phyloP scores from a whole-genome alignment of 805 yeast genomes.

The Spathaspora boniae region DNA sequence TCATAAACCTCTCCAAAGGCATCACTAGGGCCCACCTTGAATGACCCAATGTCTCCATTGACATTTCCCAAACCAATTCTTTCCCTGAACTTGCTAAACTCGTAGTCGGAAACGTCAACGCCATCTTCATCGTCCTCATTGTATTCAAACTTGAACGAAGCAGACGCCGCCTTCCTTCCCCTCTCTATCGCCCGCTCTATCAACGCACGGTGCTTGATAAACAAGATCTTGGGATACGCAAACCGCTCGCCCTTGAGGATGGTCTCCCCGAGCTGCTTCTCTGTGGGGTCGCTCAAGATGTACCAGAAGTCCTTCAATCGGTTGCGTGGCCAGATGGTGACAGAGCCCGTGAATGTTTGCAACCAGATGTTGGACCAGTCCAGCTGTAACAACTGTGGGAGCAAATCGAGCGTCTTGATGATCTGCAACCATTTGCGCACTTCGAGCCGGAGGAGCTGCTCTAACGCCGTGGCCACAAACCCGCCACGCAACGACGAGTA shows the following conservation, averaged over 20 bases:
- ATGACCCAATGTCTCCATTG: neutral
- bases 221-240: constrained; percentile 62
- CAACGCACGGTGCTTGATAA: constrained; percentile 58
- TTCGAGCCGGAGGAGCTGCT: constrained; percentile 67
- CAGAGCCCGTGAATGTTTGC: constrained; percentile 70
- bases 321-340: constrained; percentile 74
- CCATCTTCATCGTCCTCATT: constrained; percentile 1
- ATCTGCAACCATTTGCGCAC: constrained; percentile 74
- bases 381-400: constrained; percentile 67
- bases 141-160: constrained; percentile 4
- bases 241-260: constrained; percentile 61
- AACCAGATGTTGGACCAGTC: constrained; percentile 80
- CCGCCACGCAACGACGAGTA: constrained; percentile 64
- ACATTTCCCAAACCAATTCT: neutral
- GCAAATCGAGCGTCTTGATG: constrained; percentile 58
- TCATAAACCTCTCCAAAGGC: neutral
- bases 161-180: constrained; percentile 35
- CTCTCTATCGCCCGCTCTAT: constrained; percentile 63
- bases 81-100: too few species aligned
- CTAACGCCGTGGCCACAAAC: constrained; percentile 66
- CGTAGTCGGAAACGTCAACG: constrained; percentile 5
- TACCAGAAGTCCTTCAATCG: constrained; percentile 55
- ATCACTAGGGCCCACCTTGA: too few species aligned
- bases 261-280: constrained; percentile 51
- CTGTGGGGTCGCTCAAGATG: constrained; percentile 66